phyloP scores from a whole-genome alignment of 2,329 filamentous ascomycete genomes.

The Xylariaceae sp. region DNA sequence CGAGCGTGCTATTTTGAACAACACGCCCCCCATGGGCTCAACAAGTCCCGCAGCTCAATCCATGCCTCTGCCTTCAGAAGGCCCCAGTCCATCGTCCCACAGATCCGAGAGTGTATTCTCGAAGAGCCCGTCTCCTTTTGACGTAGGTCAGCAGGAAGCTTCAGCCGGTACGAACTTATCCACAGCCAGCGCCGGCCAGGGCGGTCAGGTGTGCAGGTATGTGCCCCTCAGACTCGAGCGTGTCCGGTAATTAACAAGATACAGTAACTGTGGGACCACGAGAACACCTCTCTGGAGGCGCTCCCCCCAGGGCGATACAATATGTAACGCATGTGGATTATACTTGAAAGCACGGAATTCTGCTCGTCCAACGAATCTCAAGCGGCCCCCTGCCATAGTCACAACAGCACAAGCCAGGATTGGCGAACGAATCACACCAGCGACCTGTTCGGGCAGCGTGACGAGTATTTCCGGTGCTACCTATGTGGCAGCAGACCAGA shows the following conservation, averaged over 20 bases:
- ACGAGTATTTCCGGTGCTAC: slow-evolving; percentile 50
- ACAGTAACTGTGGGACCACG: slow-evolving; percentile 90
- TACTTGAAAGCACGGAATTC: slow-evolving; percentile 93
- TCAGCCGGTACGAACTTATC: slow-evolving; percentile 18
- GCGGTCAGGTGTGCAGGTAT: slow-evolving; percentile 34
- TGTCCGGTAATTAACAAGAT: slow-evolving; percentile 4
- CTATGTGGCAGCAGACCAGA: slow-evolving; percentile 72
- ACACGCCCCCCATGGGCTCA: slow-evolving; percentile 23
- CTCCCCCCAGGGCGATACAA: slow-evolving; percentile 86
- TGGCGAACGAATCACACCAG: slow-evolving; percentile 37
- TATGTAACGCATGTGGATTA: slow-evolving; percentile 95
- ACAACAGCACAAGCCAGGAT: slow-evolving; percentile 40
- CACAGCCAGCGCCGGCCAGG: slow-evolving; percentile 19
- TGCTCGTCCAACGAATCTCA: slow-evolving; percentile 82
- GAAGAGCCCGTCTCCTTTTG: slow-evolving; percentile 31
- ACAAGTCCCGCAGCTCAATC: slow-evolving; percentile 28
- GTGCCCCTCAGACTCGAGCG: slow-evolving; percentile 6
- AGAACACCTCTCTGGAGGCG: slow-evolving; percentile 91
- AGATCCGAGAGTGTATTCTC: slow-evolving; percentile 30
- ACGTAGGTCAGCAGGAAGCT: slow-evolving; percentile 22
- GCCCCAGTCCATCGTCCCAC: slow-evolving; percentile 28
- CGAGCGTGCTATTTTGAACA: slow-evolving; percentile 20
- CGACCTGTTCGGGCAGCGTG: slow-evolving; percentile 34
- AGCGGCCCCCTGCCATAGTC: slow-evolving; percentile 60
- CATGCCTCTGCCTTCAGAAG: slow-evolving; percentile 26